Evolutionary conservation across 306 rosid species (phyloP), one percentile per base, ranked within the genome.

Genomic region (Morella rubra): DNA sequence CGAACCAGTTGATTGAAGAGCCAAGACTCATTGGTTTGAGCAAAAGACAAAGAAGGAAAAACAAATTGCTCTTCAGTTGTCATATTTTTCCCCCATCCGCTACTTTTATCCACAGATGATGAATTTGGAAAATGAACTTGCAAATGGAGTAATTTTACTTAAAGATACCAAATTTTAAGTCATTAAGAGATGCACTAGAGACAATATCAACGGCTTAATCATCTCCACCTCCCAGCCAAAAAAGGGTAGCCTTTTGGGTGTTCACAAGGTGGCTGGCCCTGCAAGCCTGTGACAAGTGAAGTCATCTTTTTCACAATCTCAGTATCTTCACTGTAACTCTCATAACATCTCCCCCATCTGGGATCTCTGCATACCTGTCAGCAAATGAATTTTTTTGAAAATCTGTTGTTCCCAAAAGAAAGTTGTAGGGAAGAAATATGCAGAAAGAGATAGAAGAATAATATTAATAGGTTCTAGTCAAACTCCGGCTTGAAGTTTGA

Each of bases 311-410:
- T 83, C 4, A 87, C 91, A 55, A 76, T 64, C 20, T 81, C 87
- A 44, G 89, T 83, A 75, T 85, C 84, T 81, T 87, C 89, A 44
- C 91, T 81, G 84, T 67, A 87, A 82, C 89, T 78, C 71, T 87
- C 91, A 71, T 70, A 84, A 72, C 90, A 81, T 76, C 90, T 81
- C 82, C 88, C 90, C 90, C 88, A 87, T 73, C 89, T 81, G 45
- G 89, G 89, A 75, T 87, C 91, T 83, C 73, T 85, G 82, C 85
- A 78, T 70, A 87, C 89, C 91, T 87, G 82, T 64, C 59, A 61
- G 13, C 80, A 81, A 44, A 69, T 73, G 55, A 81, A 51, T 19
- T 49, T 13, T 50, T 19, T 70, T 8, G 6, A 70, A 11, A 49
- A 47, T 46, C 19, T 65, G 24, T 65, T 40, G 19, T 15, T 14